Evolutionary conservation across 257 asterid genomes (phyloP).

Genomic region (Salvia hispanica): DNA sequence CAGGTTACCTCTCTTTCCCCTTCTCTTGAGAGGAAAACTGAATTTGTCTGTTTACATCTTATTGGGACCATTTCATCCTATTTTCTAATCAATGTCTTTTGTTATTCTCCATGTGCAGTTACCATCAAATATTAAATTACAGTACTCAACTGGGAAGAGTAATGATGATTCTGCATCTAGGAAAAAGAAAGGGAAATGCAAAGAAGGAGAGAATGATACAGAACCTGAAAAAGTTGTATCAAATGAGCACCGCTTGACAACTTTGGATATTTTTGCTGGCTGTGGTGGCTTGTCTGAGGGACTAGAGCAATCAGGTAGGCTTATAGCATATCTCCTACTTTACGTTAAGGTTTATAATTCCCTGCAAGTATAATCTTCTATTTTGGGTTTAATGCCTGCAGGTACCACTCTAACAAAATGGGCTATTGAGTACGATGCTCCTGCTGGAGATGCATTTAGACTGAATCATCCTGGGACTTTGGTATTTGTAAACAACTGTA

Average conservation of each 20-base stretch:
- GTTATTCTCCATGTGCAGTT: constrained; percentile 57
- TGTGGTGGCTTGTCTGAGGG: constrained; percentile 98
- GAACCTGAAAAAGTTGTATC: constrained; percentile 44
- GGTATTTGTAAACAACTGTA: constrained; percentile 84
- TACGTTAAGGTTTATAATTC: constrained; percentile 25
- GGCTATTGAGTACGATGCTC: constrained; percentile 95
- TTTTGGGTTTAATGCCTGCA: constrained; percentile 37
- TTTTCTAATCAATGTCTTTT: constrained; percentile 31
- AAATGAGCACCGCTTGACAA: constrained; percentile 47
- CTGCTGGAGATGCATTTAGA: constrained; percentile 92
- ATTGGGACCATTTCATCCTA: constrained; percentile 10
- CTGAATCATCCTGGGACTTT: constrained; percentile 81
- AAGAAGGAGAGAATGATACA: constrained; percentile 67
- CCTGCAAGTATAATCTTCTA: constrained; percentile 10
- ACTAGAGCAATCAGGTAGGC: constrained; percentile 67
- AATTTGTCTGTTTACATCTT: constrained; percentile 19
- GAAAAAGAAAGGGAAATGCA: constrained; percentile 77
- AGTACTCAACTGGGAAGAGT: constrained; percentile 50
- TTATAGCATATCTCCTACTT: constrained; percentile 14
- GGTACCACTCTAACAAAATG: constrained; percentile 76
- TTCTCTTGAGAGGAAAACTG: constrained; percentile 7
- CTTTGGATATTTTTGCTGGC: constrained; percentile 95
- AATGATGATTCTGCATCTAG: constrained; percentile 44
- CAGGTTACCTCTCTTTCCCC: constrained; percentile 48
- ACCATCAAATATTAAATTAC: constrained; percentile 65